Evolutionary conservation across 176 grass and related monocot genomes (phyloP), one percentile per base, ranked within the genome.

Genomic region (Microstegium vimineum): DNA sequence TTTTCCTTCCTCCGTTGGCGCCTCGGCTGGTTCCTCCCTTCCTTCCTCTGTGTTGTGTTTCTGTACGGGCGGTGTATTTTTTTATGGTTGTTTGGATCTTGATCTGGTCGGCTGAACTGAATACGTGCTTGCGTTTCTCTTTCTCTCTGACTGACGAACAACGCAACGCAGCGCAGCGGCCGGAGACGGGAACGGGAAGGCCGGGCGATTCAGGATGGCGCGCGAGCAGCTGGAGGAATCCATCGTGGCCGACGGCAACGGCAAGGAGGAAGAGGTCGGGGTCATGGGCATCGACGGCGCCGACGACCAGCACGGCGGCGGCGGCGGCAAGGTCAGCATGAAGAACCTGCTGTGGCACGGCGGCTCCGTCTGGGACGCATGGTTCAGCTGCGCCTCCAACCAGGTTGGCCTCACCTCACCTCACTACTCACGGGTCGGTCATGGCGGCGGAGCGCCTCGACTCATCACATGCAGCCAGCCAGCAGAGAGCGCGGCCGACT

Each of bases 331-430:
- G 16, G 85, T 90, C 49, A 90, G 75, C 75, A 74, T 94, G 76
- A 88, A 76, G 78, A 88, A 60, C 87, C 4, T 94, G 16, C 90
- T 99, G 42, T 99, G 97, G 97, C 97, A 99, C 74, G 97, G 97
- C 30, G 97, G 97, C 60, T 99, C 97, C 23, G 91, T 96, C 47
- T 99, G 94, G 77, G 97, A 99, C 88, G 93, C 97, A 0, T 99
- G 97, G 97, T 99, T 99, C 93, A 96, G 97, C 83, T 99, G 97
- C 69, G 87, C 97, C 61, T 99, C 97, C 73, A 99, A 99, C 61
- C 97, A 99, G 97, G 97, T 94, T 14, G 16, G n/a, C 25, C 60
- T 13, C 4, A 0, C 10, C 11, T 26, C 23, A 26, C 56, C n/a
- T 1, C 57, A 26, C n/a, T n/a, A n/a, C n/a, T 62, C 61, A 28